Evolutionary conservation across 768 basidiomycete species (phyloP), one percentile per base, ranked within the genome.

Genomic region (Rickenella mellea): DNA sequence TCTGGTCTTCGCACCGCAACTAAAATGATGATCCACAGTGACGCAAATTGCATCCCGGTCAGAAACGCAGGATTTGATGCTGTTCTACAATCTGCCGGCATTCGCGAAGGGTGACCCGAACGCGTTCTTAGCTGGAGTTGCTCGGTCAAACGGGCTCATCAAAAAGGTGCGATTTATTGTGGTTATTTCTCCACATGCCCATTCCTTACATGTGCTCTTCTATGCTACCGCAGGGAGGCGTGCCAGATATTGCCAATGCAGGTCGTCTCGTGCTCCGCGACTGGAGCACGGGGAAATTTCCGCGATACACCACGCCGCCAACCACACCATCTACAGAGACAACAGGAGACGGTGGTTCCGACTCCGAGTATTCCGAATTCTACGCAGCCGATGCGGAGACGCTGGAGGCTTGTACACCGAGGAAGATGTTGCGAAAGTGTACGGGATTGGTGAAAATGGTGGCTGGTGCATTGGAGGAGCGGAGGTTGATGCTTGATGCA

Each of bases 51-150:
- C 92, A 19, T 58, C 73, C 27, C 74, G 77, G 21, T 76, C 84
- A 2, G 75, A 74, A 51, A 62, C 72, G 25, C 82, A 92, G 55
- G 92, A 94, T 58, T 68, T 96, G 30, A 92, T 93, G 85, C 62
- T 94, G n/a, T 65, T 80, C 38, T 94, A 93, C 65, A 79, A 73
- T 50, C 67, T 91, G 11, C 86, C 92, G 3, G 86, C 82, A 6
- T 92, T 93, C 58, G 50, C 72, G 7, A 67, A 67, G 33, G 80
- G 82, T 2, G 78, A 92, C 51, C 56, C 71, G 5, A 67, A 69
- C 19, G 78, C 81, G 0, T 92, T 94, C 70, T 68, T 96, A 27
- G 69, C 78, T 20, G 78, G 77, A 35, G 62, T 93, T 29, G 86
- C 90, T 4, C 79, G 90, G 33, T 70, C 82, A 11, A 71, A 76